Percentiles rank a stretch among this genome's conserved stretches.
These are phyloP conservation scores for Tillandsia fasciculata DNA, from an alignment of 176 grass and related monocot species.

Conservation along the genomic window DNA sequence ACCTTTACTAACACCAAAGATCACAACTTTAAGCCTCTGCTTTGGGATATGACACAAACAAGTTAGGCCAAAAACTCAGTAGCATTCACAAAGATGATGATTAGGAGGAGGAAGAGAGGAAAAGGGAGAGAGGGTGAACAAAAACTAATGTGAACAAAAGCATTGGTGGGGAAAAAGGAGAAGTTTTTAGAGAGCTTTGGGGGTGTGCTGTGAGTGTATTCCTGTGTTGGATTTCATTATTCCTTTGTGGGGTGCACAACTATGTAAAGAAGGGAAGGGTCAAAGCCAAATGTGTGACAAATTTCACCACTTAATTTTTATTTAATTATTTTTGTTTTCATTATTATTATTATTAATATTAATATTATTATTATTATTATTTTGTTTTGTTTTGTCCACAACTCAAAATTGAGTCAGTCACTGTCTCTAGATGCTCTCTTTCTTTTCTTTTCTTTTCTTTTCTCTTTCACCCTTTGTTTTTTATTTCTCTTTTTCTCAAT, in stretches of 20 bases:
- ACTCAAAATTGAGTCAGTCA: neutral
- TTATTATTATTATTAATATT: neutral
- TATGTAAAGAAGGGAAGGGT: neutral
- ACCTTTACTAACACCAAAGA: slow-evolving; percentile 1
- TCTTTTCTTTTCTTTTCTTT: too few species aligned
- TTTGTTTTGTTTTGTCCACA: neutral
- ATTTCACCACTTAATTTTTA: neutral
- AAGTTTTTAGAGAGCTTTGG: neutral
- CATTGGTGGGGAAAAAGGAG: neutral
- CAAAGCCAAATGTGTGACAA: slow-evolving; percentile 7
- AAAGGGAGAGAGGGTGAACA: neutral
- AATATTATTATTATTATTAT: neutral
- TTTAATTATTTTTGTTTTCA: neutral
- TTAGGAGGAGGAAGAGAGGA: neutral
- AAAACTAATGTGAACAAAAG: neutral
- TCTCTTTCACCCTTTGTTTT: too few species aligned
- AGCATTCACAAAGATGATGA: slow-evolving; percentile 1
- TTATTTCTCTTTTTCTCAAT: neutral
- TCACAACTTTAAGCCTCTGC: slow-evolving; percentile 6
- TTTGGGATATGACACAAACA: neutral
- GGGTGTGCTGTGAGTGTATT: neutral
- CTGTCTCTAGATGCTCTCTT: neutral
- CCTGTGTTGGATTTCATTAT: neutral
- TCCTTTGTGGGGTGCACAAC: slow-evolving; percentile 3
- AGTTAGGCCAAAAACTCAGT: neutral